Base-by-base conservation (phyloP, 805 yeast species). In the Danielia oregonensis region DNA sequence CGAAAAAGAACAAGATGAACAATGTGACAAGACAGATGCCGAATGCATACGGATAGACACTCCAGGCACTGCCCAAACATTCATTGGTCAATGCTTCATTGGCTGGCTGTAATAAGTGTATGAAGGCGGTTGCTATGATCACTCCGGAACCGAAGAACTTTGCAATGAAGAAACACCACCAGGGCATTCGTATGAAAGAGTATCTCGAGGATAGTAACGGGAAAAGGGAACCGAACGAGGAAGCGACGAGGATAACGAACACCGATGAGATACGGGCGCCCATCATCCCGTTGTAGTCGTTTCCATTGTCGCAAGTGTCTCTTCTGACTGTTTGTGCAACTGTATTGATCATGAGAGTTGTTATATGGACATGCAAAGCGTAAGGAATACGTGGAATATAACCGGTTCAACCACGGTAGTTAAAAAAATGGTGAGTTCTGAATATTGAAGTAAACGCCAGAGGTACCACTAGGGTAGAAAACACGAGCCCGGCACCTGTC, bases 81-180 rank as follows among this genome's bases (percentile, higher is more conserved):
- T 63, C 72, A 30, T 73, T 51, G 1, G 68, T 51, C 29, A 84
- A 62, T 2, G 76, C 68, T 7, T 79, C 83, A 38, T 68, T 57
- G 4, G 93, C 91, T 0, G 87, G 91, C 42, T 75, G 69, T 39
- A 85, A 59, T 40, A 85, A 62, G 61, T 85, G 94, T 19, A 85
- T 78, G 48, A 85, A 82, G 0, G 89, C 86, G 1, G 94, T 85
- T 10, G 91, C 85, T 9, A 85, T 71, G 50, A 85, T 85, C 31
- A 85, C 91, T 36, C 94, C 94, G 3, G 89, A 80, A 41, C 94
- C 94, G 53, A 85, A 85, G 58, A 72, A 83, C 50, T 82, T 83
- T 32, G 85, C 79, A 30, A 78, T 55, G 52, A 81, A 79, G 58
- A 81, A 82, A 43, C 78, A 71, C 76, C 77, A 70, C 10, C 68